A percentile compares a stretch with the other conserved stretches of the same genome.
phyloP scores from a whole-genome alignment of 192 early-diverging fungal genomes.

The Cetraspora pellucida region DNA sequence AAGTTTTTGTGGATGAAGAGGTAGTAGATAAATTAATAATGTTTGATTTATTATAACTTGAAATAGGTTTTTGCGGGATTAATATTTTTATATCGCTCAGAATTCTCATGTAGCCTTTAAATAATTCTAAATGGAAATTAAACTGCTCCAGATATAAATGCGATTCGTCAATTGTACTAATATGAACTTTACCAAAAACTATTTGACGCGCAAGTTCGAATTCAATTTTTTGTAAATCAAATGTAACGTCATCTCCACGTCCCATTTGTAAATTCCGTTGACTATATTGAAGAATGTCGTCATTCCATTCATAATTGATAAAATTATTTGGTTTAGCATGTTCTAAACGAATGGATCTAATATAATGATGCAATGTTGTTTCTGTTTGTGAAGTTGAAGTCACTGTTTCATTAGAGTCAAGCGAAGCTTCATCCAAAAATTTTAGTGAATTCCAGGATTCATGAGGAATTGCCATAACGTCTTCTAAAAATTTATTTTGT shows the following conservation, averaged over 20 bases:
- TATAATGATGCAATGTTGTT: neutral
- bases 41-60: neutral
- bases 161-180: neutral
- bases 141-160: constrained; percentile 15
- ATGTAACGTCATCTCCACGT: neutral
- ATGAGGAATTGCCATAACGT: neutral
- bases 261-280: constrained; percentile 20
- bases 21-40: neutral
- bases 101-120: constrained; percentile 10
- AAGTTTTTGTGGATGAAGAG: neutral
- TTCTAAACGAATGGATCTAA: constrained; percentile 13
- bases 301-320: constrained; percentile 19
- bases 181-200: constrained; percentile 23
- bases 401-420: neutral
- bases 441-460: constrained; percentile 6
- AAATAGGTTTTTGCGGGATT: constrained; percentile 27
- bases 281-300: constrained; percentile 18
- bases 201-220: constrained; percentile 19
- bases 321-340: neutral
- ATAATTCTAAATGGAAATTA: constrained; percentile 31
- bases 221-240: constrained; percentile 31
- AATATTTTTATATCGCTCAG: constrained; percentile 21
- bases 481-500: constrained; percentile 30
- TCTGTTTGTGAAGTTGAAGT: neutral
- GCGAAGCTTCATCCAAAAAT: neutral